Base-by-base conservation (phyloP, 352 stramenopile genomes). In the Globisporangium okanoganense region DNA sequence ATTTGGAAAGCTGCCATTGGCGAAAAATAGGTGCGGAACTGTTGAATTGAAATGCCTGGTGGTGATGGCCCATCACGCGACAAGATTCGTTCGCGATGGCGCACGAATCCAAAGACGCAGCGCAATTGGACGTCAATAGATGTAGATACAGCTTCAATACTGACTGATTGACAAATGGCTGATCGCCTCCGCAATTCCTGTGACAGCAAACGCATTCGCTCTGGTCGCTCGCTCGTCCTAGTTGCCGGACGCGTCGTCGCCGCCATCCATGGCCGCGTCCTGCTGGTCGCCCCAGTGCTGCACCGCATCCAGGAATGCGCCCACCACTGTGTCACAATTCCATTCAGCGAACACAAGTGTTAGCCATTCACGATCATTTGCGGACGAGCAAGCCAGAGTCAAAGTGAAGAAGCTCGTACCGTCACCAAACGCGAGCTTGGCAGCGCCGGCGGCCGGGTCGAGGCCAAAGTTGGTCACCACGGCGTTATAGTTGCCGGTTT, bases 381-480 rank as follows among this genome's bases (percentile, higher is more conserved):
- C n/a, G n/a, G n/a, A n/a, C n/a, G n/a, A n/a, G n/a, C n/a, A n/a
- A n/a, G n/a, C n/a, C n/a, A n/a, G 29, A 33, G 29, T 33, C 29
- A 33, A 33, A 3, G 29, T 33, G 29, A 33, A 13, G 18, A 55
- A 41, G 49, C 29, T 73, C 78, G 43, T 74, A 93, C 85, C 71
- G 61, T 97, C 89, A 24, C 91, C 91, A 53, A 81, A 84, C 20
- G 84, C 72, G 27, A 97, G 78, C 58, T 96, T 92, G 44, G 61
- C 71, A 31, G 85, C 85, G 24, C 89, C 88, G 35, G 86, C 88
- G 10, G 76, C 56, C 25, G 85, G 75, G 50, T 97, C 76, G 38
- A 98, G 71, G 2, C 85, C 87, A 59, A 97, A 97, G 65, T 96
- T 97, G 47, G 85, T 75, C 66, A 97, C 75, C 36, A 98, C 82